Base-by-base conservation (phyloP, 2,329 filamentous ascomycete species). In the Rhexocercosporidium sp. region DNA sequence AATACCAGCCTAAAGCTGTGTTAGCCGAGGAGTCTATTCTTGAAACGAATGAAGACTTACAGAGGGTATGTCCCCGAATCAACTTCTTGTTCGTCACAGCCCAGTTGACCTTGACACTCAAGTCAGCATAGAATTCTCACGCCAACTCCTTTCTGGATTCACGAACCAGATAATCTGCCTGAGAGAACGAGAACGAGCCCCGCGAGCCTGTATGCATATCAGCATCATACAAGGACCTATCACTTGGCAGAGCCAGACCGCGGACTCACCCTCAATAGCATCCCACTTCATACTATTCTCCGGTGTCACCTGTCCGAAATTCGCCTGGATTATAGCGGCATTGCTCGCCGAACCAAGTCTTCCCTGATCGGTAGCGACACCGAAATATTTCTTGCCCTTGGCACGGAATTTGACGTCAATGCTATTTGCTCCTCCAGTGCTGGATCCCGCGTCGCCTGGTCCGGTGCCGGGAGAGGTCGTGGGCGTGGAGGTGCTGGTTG, bases 201-300 rank as follows among this genome's bases (percentile, higher is more conserved):
- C 66, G 69, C 3, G 64, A 49, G 5, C 59, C 74, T 61, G 27
- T 16, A 1, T 34, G 3, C 29, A 14, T 9, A 16, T 56, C 31
- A 56, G 31, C 31, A 37, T 22, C 27, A 56, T 14, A 12, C n/a
- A n/a, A 8, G 41, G 2, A 22, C 6, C 3, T 9, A 4, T 3
- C 12, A 25, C 20, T 6, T 3, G 16, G 12, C 29, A 22, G 3
- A 18, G 34, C 34, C n/a, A 7, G 14, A 11, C n/a, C 20, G 34
- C 9, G 11, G 11, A 54, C 47, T 29, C 29, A 59, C 54, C 31
- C 77, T 90, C 81, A 9, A 82, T 82, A 44, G 84, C 79, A 71
- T 90, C 86, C 89, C 88, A 92, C 79, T 92, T 91, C 85, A 90
- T 89, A 75, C 82, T 86, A 82, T 92, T 91, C 81, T 92, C 90